Evolutionary conservation across 805 yeast genomes (phyloP).

Genomic region (Candida koratica): DNA sequence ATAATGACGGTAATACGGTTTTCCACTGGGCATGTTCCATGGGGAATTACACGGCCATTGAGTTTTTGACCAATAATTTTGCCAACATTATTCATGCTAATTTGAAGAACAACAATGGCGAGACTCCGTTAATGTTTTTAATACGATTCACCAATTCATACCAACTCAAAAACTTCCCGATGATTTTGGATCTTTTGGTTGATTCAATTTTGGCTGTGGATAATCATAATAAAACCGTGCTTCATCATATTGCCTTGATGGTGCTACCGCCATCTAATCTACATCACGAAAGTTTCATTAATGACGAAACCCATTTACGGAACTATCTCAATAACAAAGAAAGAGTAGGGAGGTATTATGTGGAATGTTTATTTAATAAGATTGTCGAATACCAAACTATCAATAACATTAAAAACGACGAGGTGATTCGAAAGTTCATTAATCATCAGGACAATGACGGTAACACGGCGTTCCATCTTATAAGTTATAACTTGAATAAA

Average conservation of each 20-base stretch:
- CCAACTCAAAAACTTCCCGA: constrained; percentile 35
- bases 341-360: constrained; percentile 35
- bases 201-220: constrained; percentile 38
- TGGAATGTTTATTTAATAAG: constrained; percentile 35
- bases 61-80: constrained; percentile 57
- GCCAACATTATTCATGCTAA: constrained; percentile 63
- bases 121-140: constrained; percentile 64
- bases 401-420: constrained; percentile 16
- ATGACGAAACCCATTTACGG: constrained; percentile 13
- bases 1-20: constrained; percentile 89
- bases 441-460: constrained; percentile 92
- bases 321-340: constrained; percentile 29
- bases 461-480: constrained; percentile 90
- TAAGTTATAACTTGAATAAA: constrained; percentile 69
- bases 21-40: constrained; percentile 95
- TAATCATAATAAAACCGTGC: constrained; percentile 36
- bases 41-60: constrained; percentile 70
- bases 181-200: constrained; percentile 29
- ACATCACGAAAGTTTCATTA: constrained; percentile 12
- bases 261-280: constrained; percentile 16
- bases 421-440: constrained; percentile 47
- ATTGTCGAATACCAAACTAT: constrained; percentile 24
- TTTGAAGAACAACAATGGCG: constrained; percentile 78
- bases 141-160: constrained; percentile 39
- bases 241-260: constrained; percentile 38